Base-by-base conservation (phyloP, 1,139 yeast genomes). In the Hansenula sp. region DNA sequence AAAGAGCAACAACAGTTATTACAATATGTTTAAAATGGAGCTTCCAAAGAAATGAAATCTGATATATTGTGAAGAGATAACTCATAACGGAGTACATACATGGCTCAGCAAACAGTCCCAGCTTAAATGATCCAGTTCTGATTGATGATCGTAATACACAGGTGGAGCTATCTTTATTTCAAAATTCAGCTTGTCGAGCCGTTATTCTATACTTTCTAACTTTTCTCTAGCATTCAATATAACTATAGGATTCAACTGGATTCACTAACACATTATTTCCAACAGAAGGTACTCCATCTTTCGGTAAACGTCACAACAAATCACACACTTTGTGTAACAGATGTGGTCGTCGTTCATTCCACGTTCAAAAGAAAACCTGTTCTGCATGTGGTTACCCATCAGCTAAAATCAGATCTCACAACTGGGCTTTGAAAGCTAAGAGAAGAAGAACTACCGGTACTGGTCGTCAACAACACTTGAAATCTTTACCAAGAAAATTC, bases 381-480 rank as follows among this genome's bases (percentile, higher is more conserved):
- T 73, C 99, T 73, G 77, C 95, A 63, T 93, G 99, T 80, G 99
- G 99, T 68, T 93, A 93, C 87, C 99, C 99, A 78, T 90, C 98
- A 70, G 98, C 99, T 68, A 94, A 94, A 83, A 74, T 87, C 77
- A 90, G 99, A 86, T 80, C 88, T 68, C 86, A 79, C 95, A 93
- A 93, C 96, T 93, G 99, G 99, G 96, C 94, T 72, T 76, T 77
- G 62, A 93, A 93, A 87, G 96, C 98, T 70, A 89, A 91, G 86
- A 89, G 99, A 89, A 90, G 99, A 88, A 86, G 88, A 78, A 93
- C 99, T 66, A 91, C 98, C 64, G 99, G 99, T 81, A 84, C 98
- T 73, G 99, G 99, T 76, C 95, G 99, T 81, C 90, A 90, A 96
- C 80, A 93, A 74, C 82, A 93, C 89, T 84, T 94, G 76, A 93